Conservation (phyloP, 768 basidiomycete species). For the Boletus tomentosulus region DNA sequence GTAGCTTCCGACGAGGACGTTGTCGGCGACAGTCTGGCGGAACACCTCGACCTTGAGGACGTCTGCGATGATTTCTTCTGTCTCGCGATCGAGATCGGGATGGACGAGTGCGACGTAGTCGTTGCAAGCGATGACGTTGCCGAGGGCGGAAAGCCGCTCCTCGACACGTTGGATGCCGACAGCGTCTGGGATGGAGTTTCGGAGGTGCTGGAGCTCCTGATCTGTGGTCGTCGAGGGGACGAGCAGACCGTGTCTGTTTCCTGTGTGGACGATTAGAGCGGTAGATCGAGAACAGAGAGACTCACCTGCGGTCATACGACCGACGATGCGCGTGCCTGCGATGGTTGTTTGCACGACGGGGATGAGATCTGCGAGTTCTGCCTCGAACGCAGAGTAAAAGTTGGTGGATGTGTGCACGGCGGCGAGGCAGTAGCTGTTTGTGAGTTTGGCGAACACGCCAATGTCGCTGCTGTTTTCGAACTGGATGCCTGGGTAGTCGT, state of each 20-base stretch:
- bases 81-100: constrained; percentile 96
- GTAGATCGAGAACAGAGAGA: accelerated
- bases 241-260: constrained; percentile 95
- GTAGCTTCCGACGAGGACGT: constrained; percentile 95
- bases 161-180: constrained; percentile 95
- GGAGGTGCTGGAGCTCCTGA: constrained; percentile 96
- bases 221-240: constrained; percentile 95
- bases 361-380: constrained; percentile 87
- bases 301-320: constrained; percentile 85
- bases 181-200: constrained; percentile 90
- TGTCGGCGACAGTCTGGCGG: constrained; percentile 93
- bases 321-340: constrained; percentile 90
- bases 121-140: constrained; percentile 98
- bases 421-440: constrained; percentile 95
- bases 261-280: constrained; percentile 22
- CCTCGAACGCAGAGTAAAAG: constrained; percentile 97
- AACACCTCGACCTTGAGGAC: constrained; percentile 99
- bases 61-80: constrained; percentile 99
- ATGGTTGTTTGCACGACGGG: constrained; percentile 97
- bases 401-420: constrained; percentile 94
- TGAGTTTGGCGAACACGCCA: constrained; percentile 96
- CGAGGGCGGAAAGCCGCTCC: constrained; percentile 93
- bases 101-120: constrained; percentile 99
- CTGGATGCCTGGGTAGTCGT: constrained; percentile 60
- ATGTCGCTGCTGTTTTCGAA: constrained; percentile 95